Base-by-base conservation (phyloP, 1,139 yeast genomes). In the Geotrichum macrosporum region DNA sequence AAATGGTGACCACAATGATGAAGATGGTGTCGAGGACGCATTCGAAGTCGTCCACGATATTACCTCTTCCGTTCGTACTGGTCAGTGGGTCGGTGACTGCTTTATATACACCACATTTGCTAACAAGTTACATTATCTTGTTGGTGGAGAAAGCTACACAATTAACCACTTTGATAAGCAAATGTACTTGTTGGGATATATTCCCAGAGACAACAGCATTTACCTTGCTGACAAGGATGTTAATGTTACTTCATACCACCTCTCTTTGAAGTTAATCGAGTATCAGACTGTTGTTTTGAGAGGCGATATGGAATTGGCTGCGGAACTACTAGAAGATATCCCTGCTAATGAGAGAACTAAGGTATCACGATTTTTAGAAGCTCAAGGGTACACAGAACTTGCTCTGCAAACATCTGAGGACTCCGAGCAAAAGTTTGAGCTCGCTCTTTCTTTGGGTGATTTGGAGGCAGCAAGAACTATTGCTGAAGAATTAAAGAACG, bases 41-140 rank as follows among this genome's bases (percentile, higher is more conserved):
- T 87, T 94, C 65, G 94, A 86, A 53, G 94, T 89, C 24, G 72
- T 86, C 50, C 78, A 81, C 61, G 95, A 94, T 53, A 77, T 88
- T 53, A 78, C 80, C 48, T 98, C 92, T 63, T 70, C 82, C 26
- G 79, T 92, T 35, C 78, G 85, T 53, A 83, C 95, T 18, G 96
- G 96, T 60, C 82, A 82, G 65, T 92, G 96, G 85, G 87, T 89
- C 59, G 98, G 98, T 56, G 97, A 92, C 70, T 96, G 94, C 36
- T 89, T 89, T 64, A 79, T 92, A 48, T 92, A 84, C 71, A 87
- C 97, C 13, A 82, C 95, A 1, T 60, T 81, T 19, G 78, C 95
- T 30, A 87, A 88, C 68, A 80, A 97, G 66, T 76, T 94, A 62
- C 92, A 89, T 69, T 94, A 92, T 66, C 78, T 87, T 54, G 97